These are phyloP conservation scores for Agaricus blazei DNA, from an alignment of 768 basidiomycete genomes.

Conservation along the genomic window DNA sequence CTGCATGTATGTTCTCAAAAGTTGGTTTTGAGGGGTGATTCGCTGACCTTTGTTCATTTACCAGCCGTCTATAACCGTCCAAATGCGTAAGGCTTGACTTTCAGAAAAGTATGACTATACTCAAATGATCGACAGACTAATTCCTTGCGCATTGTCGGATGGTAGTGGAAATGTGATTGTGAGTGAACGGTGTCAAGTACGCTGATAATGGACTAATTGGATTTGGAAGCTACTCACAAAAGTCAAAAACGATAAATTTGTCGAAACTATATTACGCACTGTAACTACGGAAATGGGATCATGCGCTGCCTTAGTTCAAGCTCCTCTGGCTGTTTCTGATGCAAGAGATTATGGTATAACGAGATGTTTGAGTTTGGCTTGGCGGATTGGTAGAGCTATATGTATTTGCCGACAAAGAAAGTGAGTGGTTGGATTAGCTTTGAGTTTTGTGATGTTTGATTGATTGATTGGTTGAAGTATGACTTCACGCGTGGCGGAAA, in stretches of 20 bases:
- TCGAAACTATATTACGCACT: slow-evolving; percentile 40
- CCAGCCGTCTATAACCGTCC: slow-evolving; percentile 27
- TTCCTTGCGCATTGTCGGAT: slow-evolving; percentile 25
- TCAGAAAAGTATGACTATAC: neutral
- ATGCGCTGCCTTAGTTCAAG: slow-evolving; percentile 36
- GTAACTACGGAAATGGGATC: slow-evolving; percentile 52
- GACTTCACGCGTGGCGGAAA: slow-evolving; percentile 19
- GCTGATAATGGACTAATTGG: too few species aligned
- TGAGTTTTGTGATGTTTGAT: neutral
- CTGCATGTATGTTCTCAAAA: slow-evolving; percentile 18
- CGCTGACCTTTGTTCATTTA: too few species aligned
- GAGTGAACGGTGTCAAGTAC: too few species aligned
- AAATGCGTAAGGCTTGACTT: slow-evolving; percentile 19
- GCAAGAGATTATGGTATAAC: slow-evolving; percentile 36
- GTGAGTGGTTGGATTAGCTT: slow-evolving; percentile 12
- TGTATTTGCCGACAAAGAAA: slow-evolving; percentile 44
- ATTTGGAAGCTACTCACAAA: slow-evolving; percentile 31
- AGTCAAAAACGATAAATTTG: slow-evolving; percentile 35
- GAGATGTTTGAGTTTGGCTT: slow-evolving; percentile 53
- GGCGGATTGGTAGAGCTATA: slow-evolving; percentile 59
- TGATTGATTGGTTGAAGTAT: slow-evolving; percentile 14
- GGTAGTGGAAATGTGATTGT: slow-evolving; percentile 27
- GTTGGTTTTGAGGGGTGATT: too few species aligned
- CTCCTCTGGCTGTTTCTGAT: slow-evolving; percentile 33
- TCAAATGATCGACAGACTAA: slow-evolving; percentile 15